Percentiles rank a stretch among this genome's conserved stretches.
Evolutionary conservation across 2,329 filamentous ascomycete genomes (phyloP).

Genomic region (Botrytis porri): DNA sequence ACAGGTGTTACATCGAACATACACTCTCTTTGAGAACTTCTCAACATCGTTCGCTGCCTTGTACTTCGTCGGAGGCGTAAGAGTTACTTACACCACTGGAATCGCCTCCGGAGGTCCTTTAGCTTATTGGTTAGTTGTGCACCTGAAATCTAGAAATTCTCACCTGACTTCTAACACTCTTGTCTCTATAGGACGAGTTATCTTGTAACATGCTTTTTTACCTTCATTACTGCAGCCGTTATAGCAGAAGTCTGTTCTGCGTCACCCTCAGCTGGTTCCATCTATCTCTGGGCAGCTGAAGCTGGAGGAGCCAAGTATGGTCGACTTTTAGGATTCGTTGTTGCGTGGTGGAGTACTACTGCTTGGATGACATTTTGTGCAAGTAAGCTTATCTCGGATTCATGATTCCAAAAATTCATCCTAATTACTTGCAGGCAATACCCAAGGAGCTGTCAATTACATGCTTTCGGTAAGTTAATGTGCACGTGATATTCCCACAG

Average conservation of each 20-base stretch:
- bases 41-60: constrained; percentile 58
- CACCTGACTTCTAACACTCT: neutral
- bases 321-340: constrained; percentile 22
- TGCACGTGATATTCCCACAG: constrained; percentile 8
- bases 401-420: neutral
- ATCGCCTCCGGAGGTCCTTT: constrained; percentile 59
- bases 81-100: constrained; percentile 60
- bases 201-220: constrained; percentile 36
- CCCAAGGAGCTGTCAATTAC: constrained; percentile 25
- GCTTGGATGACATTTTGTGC: constrained; percentile 25
- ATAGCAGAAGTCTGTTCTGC: constrained; percentile 25
- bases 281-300: constrained; percentile 24
- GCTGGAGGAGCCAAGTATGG: constrained; percentile 23
- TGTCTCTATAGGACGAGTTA: constrained; percentile 51
- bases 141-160: constrained; percentile 5
- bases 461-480: constrained; percentile 21
- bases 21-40: constrained; percentile 57
- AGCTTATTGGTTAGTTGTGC: constrained; percentile 52
- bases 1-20: constrained; percentile 49
- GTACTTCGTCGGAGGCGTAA: constrained; percentile 59
- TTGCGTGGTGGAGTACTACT: constrained; percentile 24
- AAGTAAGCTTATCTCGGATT: constrained; percentile 7
- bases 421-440: constrained; percentile 21
- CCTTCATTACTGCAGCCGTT: constrained; percentile 24
- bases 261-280: constrained; percentile 25